A percentile compares a stretch with the other conserved stretches of the same genome.
Conservation (phyloP, 192 early-diverging fungal genomes). For the Podochytrium sp. region DNA sequence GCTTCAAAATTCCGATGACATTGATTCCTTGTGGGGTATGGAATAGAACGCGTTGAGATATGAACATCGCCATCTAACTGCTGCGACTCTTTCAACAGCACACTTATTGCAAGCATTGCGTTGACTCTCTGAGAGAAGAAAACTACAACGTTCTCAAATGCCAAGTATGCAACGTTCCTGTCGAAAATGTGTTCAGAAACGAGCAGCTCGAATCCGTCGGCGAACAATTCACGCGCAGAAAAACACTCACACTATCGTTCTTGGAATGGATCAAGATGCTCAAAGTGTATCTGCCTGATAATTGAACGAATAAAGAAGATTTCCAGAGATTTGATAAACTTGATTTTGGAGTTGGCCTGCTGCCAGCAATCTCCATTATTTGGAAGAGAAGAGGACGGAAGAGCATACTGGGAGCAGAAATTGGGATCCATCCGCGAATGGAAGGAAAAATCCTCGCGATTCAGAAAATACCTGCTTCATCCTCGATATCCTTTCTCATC, state of each 20-base stretch:
- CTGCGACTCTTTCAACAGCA: conserved; percentile 34
- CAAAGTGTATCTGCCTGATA: conserved; percentile 43
- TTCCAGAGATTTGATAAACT: no score
- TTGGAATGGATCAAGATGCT: conserved; percentile 54
- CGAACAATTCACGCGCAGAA: conserved; percentile 54
- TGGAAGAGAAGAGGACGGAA: no score
- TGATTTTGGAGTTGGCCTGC: no score
- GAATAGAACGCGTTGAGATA: no score
- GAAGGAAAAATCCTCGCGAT: no score
- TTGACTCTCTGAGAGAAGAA: conserved; percentile 51
- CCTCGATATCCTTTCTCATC: no score
- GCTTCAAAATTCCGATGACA: conserved; percentile 54
- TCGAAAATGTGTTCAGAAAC: conserved; percentile 49
- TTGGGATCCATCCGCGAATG: no score
- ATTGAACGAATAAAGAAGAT: neutral
- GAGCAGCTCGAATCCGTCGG: conserved; percentile 50
- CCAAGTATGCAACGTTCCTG: conserved; percentile 39
- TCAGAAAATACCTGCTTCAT: no score
- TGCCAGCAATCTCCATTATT: no score
- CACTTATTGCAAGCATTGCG: conserved; percentile 57
- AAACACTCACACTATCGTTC: conserved; percentile 50
- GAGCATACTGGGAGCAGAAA: no score
- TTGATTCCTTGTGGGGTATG: conserved; percentile 56
- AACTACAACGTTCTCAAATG: conserved; percentile 59
- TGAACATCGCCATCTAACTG: neutral